Conservation (phyloP, 257 asterid genomes). For the Plantago major region DNA sequence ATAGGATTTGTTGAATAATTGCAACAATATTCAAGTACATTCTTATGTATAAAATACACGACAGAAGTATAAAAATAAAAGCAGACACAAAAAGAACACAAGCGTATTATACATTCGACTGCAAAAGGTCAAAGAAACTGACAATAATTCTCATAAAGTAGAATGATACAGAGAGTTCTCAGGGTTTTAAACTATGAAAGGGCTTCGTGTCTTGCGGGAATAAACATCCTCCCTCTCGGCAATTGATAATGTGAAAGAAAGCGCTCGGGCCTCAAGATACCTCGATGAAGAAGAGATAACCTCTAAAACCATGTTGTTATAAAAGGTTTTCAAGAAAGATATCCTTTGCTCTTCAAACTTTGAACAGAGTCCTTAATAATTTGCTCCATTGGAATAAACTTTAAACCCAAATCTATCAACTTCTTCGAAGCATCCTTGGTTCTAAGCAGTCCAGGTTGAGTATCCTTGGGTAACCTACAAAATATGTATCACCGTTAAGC, state of each 20-base stretch:
- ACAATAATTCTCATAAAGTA: neutral
- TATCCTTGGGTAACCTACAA: conserved; percentile 72
- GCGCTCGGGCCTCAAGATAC: too few relatives aligned
- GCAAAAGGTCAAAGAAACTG: too few relatives aligned
- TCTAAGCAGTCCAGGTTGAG: conserved; percentile 68
- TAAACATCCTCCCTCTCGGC: too few relatives aligned
- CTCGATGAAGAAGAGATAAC: too few relatives aligned
- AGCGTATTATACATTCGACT: too few relatives aligned
- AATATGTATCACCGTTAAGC: neutral
- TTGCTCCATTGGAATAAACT: conserved; percentile 69
- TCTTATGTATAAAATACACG: too few relatives aligned
- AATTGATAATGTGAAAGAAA: too few relatives aligned
- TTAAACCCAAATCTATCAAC: conserved; percentile 64
- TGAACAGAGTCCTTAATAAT: conserved; percentile 70
- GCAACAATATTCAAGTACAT: too few relatives aligned
- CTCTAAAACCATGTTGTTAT: neutral
- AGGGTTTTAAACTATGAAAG: neutral
- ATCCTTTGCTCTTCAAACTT: conserved; percentile 65
- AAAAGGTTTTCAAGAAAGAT: conserved; percentile 33
- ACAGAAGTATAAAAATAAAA: too few relatives aligned
- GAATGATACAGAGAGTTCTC: neutral
- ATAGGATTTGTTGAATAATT: too few relatives aligned
- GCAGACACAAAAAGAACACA: too few relatives aligned
- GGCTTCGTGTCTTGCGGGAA: too few relatives aligned
- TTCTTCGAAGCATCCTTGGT: conserved; percentile 57